phyloP scores from a whole-genome alignment of 2,329 filamentous ascomycete species.

The Colletotrichum australisinense region DNA sequence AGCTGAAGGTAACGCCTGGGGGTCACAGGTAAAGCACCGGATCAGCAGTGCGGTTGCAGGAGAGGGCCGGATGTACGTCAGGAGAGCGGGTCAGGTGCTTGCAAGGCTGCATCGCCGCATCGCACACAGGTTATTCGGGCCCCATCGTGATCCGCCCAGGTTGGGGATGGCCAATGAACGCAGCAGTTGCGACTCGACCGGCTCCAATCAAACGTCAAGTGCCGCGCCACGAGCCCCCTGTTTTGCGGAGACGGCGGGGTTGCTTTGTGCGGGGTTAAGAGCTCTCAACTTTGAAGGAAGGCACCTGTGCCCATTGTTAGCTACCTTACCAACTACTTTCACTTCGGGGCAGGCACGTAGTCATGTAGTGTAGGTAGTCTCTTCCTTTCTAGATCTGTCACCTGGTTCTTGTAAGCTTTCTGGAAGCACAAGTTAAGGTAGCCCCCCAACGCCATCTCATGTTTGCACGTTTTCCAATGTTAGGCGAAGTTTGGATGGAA shows the following conservation, averaged over 20 bases:
- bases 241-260: conserved; percentile 14
- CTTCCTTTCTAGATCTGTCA: neutral
- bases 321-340: neutral
- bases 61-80: conserved; percentile 19
- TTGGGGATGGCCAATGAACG: neutral
- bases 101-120: conserved; percentile 7
- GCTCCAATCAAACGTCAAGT: conserved; percentile 26
- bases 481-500: neutral
- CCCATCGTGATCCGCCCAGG: neutral
- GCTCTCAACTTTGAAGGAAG: neutral
- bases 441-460: neutral
- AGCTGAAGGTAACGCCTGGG: neutral
- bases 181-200: neutral
- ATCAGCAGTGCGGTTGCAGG: neutral
- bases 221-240: conserved; percentile 21
- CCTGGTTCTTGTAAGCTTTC: neutral
- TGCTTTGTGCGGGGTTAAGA: conserved; percentile 21
- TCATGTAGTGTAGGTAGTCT: neutral
- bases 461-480: neutral
- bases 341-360: no score
- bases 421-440: neutral
- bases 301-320: neutral
- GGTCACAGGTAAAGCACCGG: conserved; percentile 17
- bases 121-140: neutral
- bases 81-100: conserved; percentile 27